A percentile compares a stretch with the other conserved stretches of the same genome.
These are phyloP conservation scores for Botryotinia narcissicola DNA, from an alignment of 2,329 filamentous ascomycete genomes.

Conservation along the genomic window DNA sequence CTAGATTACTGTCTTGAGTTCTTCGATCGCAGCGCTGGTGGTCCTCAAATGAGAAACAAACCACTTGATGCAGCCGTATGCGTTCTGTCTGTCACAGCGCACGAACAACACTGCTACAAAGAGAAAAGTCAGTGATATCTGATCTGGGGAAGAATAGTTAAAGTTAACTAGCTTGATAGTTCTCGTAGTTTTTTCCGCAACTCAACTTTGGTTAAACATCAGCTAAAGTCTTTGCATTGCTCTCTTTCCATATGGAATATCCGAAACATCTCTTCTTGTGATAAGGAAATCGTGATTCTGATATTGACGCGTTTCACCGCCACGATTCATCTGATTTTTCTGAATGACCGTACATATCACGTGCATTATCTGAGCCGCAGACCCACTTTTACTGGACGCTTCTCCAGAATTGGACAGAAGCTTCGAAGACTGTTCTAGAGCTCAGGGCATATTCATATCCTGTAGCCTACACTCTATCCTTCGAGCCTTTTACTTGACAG, in stretches of 20 bases:
- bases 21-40: background rate
- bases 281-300: background rate
- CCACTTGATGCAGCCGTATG: background rate
- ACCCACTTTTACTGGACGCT: background rate
- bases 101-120: background rate
- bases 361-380: background rate
- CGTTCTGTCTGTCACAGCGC: background rate
- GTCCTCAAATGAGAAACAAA: background rate
- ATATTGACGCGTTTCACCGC: conserved; percentile 7
- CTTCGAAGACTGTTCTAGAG: conserved; percentile 16
- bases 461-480: background rate
- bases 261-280: background rate
- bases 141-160: background rate
- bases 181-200: background rate
- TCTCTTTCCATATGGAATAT: background rate
- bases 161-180: background rate
- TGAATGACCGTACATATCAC: background rate
- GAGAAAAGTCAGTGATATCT: background rate
- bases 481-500: conserved; percentile 10
- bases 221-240: background rate
- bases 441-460: conserved; percentile 5
- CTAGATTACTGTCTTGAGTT: background rate
- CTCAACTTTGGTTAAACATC: background rate
- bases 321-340: background rate
- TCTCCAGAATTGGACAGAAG: conserved; percentile 15